Evolutionary conservation across 495 filamentous ascomycete species (phyloP).

Genomic region (Hypoxylon cercidicola): DNA sequence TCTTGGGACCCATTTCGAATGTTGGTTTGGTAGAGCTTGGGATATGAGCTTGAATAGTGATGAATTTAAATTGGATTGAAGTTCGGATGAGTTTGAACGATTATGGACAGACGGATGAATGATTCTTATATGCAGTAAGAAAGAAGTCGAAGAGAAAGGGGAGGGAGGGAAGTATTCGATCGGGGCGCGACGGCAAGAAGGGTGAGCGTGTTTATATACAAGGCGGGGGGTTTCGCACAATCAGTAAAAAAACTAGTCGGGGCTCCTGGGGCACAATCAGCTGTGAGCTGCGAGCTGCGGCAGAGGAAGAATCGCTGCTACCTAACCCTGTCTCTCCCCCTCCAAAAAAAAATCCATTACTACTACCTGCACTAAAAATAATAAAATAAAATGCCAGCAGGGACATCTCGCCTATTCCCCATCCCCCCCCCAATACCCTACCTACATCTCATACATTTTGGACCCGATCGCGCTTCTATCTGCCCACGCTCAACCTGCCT

Average conservation of each 20-base stretch:
- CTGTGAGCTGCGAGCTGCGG: slow-evolving; percentile 11
- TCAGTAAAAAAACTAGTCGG: slow-evolving; percentile 45
- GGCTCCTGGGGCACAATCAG: slow-evolving; percentile 33
- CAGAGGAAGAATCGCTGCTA: slow-evolving; percentile 22
- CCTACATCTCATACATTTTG: slow-evolving; percentile 17
- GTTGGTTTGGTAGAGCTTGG: slow-evolving; percentile 14
- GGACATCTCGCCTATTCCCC: slow-evolving; percentile 7
- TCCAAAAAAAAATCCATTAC: slow-evolving; percentile 31
- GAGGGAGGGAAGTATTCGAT: slow-evolving; percentile 57
- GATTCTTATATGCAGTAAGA: slow-evolving; percentile 19
- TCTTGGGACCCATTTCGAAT: slow-evolving; percentile 73
- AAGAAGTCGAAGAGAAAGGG: slow-evolving; percentile 46
- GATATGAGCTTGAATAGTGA: slow-evolving; percentile 16
- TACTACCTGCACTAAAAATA: slow-evolving; percentile 31
- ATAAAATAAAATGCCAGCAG: slow-evolving; percentile 25
- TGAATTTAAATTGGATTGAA: slow-evolving; percentile 33
- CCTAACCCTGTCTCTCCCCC: slow-evolving; percentile 22
- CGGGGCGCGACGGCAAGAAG: slow-evolving; percentile 53
- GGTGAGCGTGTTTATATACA: slow-evolving; percentile 60
- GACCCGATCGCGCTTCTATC: slow-evolving; percentile 29
- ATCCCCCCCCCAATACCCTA: not conserved
- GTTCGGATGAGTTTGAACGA: slow-evolving; percentile 13
- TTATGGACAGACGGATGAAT: slow-evolving; percentile 17
- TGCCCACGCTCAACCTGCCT: slow-evolving; percentile 15
- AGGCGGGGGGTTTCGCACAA: slow-evolving; percentile 54